Conservation (phyloP, 768 basidiomycete species). For the Mrakia hoshinonis region DNA sequence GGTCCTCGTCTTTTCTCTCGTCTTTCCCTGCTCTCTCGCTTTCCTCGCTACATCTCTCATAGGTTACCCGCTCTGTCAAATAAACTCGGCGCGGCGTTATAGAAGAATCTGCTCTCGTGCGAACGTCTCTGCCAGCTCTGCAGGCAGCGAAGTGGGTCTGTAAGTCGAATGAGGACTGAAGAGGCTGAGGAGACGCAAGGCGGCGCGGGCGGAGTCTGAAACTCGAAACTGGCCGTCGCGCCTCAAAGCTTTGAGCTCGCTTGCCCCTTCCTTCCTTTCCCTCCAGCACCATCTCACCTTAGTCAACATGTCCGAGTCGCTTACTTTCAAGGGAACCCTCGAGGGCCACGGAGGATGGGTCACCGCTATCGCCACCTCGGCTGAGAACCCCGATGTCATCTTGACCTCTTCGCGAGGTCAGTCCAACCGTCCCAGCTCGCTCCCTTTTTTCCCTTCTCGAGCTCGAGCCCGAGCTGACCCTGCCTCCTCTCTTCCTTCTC, state of each 20-base stretch:
- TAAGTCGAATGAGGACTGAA: too few relatives aligned
- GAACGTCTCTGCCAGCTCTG: too few relatives aligned
- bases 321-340: slow-evolving; percentile 85
- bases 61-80: not conserved
- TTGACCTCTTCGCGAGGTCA: slow-evolving; percentile 94
- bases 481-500: not conserved
- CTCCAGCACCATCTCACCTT: not conserved
- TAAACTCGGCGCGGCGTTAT: not conserved
- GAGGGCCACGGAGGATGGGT: slow-evolving; percentile 95
- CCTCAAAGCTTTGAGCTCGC: not conserved
- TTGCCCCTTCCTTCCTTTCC: not conserved
- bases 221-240: too few relatives aligned
- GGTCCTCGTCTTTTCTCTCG: not conserved
- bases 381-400: slow-evolving; percentile 99
- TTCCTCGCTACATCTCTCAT: not conserved
- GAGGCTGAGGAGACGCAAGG: too few relatives aligned
- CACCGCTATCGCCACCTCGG: slow-evolving; percentile 94
- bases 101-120: too few relatives aligned
- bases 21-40: not conserved
- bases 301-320: slow-evolving; percentile 61
- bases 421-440: slow-evolving; percentile 29
- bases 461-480: not conserved
- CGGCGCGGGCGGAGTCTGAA: too few relatives aligned
- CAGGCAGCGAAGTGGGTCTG: too few relatives aligned
- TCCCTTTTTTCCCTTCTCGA: not conserved